Evolutionary conservation across 176 grass and related monocot species (phyloP).

Genomic region (Aechmea fasciata): DNA sequence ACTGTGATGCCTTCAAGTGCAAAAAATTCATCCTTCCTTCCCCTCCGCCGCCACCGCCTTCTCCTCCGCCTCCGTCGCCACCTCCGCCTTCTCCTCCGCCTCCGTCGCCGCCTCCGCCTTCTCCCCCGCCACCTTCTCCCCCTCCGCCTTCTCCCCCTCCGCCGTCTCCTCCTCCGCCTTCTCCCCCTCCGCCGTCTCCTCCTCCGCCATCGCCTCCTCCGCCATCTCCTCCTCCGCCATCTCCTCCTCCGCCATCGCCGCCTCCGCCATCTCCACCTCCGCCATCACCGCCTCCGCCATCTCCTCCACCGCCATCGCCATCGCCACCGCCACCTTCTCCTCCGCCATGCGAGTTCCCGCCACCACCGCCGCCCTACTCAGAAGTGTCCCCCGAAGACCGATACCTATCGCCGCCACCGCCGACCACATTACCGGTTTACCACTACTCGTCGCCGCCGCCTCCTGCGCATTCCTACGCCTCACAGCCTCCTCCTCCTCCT

Average conservation of each 20-base stretch:
- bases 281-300: too few species aligned
- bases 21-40: constrained; percentile 55
- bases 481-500: constrained; percentile 15
- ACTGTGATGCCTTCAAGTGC: constrained; percentile 58
- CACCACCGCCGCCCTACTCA: constrained; percentile 13
- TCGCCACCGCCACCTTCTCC: neutral
- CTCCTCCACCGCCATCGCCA: constrained; percentile 5
- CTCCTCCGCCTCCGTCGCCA: constrained; percentile 7
- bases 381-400: constrained; percentile 9
- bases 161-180: too few species aligned
- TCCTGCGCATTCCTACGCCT: neutral
- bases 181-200: too few species aligned
- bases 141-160: neutral
- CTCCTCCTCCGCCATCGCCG: too few species aligned
- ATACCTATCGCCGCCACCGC: constrained; percentile 22
- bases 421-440: constrained; percentile 26
- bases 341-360: neutral
- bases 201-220: too few species aligned
- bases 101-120: neutral
- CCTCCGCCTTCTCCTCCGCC: neutral
- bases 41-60: constrained; percentile 24
- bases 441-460: constrained; percentile 35
- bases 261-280: too few species aligned
- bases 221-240: too few species aligned
- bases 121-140: neutral